Evolutionary conservation across 345 rosid species (phyloP), one percentile per base, ranked within the genome.

Genomic region (Camelina hispida): DNA sequence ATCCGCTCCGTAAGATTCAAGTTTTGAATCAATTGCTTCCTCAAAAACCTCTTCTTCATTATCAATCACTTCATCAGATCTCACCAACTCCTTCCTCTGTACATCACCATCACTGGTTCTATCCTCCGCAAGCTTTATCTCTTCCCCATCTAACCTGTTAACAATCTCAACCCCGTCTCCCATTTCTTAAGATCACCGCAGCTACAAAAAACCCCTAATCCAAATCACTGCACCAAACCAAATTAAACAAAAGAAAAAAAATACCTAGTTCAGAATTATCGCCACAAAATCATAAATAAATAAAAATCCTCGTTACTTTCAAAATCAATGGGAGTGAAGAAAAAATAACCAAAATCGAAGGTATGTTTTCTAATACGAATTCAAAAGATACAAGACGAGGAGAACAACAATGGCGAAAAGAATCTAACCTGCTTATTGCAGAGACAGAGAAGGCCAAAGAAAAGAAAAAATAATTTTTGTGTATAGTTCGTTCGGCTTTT

Each of bases 1-100:
- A 69, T 30, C 75, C 2, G 53, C 20, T 34, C 43, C 54, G 0
- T 12, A 20, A 6, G 55, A 11, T 34, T 62, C 85, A 65, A 50
- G 62, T 5, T 76, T 65, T 15, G 87, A 71, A 69, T 75, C 96
- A 70, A 80, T 61, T 4, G 88, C 92, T 85, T 88, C 98, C 79
- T 80, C 87, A 68, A 87, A 91, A 52, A 85, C 80, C 79, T 88
- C 97, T 2, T 87, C 93, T 66, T 84, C 93, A 47, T 5, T 58
- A 35, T 74, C 91, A 52, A 22, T 73, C 5, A 30, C 51, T 61
- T 78, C 84, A 80, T 62, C 81, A 72, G 82, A 71, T 57, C 67
- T 34, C 60, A 62, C 43, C 57, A 62, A 46, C 58, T 54, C 70
- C 30, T 13, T 54, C 18, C n/a, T 76, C 63, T 16, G 38, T 18